phyloP scores from a whole-genome alignment of 2,329 filamentous ascomycete genomes.

The Fusarium sp. region DNA sequence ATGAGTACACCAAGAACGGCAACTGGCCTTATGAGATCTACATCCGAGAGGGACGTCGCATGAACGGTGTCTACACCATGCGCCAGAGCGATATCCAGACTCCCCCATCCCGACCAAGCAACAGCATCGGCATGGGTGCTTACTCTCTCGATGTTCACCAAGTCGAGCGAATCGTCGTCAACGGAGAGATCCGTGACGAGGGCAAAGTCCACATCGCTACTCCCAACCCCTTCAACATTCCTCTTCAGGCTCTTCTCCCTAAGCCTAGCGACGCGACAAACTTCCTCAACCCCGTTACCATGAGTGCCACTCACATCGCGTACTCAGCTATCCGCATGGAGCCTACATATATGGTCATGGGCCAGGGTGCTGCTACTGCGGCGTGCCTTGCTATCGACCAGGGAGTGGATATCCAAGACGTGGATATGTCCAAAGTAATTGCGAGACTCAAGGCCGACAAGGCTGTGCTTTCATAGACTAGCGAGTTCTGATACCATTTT shows the following conservation, averaged over 20 bases:
- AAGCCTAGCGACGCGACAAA: conserved; percentile 14
- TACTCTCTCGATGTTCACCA: conserved; percentile 32
- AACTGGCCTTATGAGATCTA: conserved; percentile 35
- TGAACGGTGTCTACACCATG: conserved; percentile 28
- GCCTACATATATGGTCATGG: conserved; percentile 31
- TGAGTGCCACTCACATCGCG: conserved; percentile 28
- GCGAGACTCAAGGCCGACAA: conserved; percentile 25
- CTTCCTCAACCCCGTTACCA: conserved; percentile 29
- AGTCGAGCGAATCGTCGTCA: conserved; percentile 17
- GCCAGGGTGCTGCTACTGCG: conserved; percentile 28
- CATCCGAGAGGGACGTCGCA: conserved; percentile 28
- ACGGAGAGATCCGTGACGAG: conserved; percentile 22
- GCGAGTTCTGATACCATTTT: conserved; percentile 14
- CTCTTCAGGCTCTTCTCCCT: conserved; percentile 13
- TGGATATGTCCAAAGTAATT: conserved; percentile 14
- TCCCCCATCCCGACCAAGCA: background rate
- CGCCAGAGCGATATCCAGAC: conserved; percentile 24
- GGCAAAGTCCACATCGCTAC: conserved; percentile 28
- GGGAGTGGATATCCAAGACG: conserved; percentile 21
- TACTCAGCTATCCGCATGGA: conserved; percentile 31
- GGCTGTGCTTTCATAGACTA: conserved; percentile 16
- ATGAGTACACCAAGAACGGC: conserved; percentile 20
- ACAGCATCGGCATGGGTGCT: conserved; percentile 13
- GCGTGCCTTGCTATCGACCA: conserved; percentile 31
- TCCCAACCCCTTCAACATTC: conserved; percentile 23